A percentile compares a stretch with the other conserved stretches of the same genome.
These are phyloP conservation scores for Agrocybe praecox DNA, from an alignment of 768 basidiomycete genomes.

Conservation along the genomic window DNA sequence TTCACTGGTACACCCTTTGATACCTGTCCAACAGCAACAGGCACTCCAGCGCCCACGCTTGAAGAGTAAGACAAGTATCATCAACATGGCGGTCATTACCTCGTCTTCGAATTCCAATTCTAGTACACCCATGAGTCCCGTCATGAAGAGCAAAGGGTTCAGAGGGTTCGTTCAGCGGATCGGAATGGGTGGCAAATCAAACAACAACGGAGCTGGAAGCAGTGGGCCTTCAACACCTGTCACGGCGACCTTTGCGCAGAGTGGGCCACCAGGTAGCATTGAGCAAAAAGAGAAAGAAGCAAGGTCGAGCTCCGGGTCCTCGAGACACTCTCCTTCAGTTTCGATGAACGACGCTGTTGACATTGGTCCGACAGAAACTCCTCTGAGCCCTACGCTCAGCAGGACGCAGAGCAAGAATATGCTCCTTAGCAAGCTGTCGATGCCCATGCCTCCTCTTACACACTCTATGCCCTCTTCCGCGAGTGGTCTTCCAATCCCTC, in stretches of 20 bases:
- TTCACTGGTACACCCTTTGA: not conserved
- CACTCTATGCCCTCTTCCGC: too few relatives aligned
- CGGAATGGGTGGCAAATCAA: conserved; percentile 7
- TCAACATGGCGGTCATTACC: conserved; percentile 4
- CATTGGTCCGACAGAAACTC: not conserved
- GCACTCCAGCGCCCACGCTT: conserved; percentile 10
- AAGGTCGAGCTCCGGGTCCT: not conserved
- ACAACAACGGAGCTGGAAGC: not conserved
- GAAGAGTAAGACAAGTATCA: conserved; percentile 21
- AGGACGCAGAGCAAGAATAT: not conserved
- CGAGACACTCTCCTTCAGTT: not conserved
- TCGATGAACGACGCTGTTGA: not conserved
- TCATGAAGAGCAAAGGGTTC: conserved; percentile 15
- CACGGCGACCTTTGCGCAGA: not conserved
- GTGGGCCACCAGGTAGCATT: not conserved
- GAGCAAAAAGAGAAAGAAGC: not conserved
- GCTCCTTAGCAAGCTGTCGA: not conserved
- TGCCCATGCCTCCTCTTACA: not conserved
- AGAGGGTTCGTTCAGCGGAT: conserved; percentile 25
- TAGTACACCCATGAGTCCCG: not conserved
- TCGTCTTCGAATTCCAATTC: not conserved
- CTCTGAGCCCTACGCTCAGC: not conserved
- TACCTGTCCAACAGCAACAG: not conserved
- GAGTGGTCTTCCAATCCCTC: too few relatives aligned
- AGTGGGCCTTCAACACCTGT: conserved; percentile 9